Base-by-base conservation (phyloP, 176 grass and related monocot genomes). In the Aegilops tauschii region DNA sequence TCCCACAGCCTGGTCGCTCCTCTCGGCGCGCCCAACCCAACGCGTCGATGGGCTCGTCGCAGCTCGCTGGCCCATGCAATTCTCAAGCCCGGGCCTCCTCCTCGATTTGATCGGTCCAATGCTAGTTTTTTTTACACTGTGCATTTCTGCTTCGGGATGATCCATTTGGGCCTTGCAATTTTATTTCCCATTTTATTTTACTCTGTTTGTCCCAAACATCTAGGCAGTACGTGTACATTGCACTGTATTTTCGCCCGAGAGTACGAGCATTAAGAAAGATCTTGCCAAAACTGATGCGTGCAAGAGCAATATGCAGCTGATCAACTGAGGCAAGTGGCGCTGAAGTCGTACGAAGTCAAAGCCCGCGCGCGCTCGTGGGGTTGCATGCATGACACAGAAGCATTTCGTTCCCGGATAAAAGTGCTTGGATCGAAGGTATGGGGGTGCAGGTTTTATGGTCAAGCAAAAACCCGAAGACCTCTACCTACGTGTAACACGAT, bases 211-310 rank as follows among this genome's bases (percentile, higher is more conserved):
- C 20, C 49, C 84, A 23, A 40, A 70, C 54, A 61, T n/a, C 73
- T 40, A 87, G 65, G 84, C 66, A 8, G 52, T 87, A 87, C 84
- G 73, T 87, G 84, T 83, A 66, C 31, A 25, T 31, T 23, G 32
- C 14, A 3, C 3, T 20, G 9, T 40, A 71, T 12, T 73, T 67
- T 32, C 16, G 47, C 17, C 2, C 61, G 8, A 42, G 9, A 30
- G 27, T 39, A 50, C 28, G 39, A 56, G 72, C 65, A 73, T 65
- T 65, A 25, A 90, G 89, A 58, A 31, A 83, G 73, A 79, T 83
- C 73, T 39, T 65, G 54, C 64, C 84, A 73, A 32, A n/a, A 58
- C 31, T 5, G 31, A 79, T 56, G 21, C 63, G 30, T 78, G 73
- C 7, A 65, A n/a, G 35, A 10, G 9, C 63, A 82, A 66, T 21